Evolutionary conservation across 2,329 filamentous ascomycete genomes (phyloP), one percentile per base, ranked within the genome.

Genomic region (Neospermospora avenae): DNA sequence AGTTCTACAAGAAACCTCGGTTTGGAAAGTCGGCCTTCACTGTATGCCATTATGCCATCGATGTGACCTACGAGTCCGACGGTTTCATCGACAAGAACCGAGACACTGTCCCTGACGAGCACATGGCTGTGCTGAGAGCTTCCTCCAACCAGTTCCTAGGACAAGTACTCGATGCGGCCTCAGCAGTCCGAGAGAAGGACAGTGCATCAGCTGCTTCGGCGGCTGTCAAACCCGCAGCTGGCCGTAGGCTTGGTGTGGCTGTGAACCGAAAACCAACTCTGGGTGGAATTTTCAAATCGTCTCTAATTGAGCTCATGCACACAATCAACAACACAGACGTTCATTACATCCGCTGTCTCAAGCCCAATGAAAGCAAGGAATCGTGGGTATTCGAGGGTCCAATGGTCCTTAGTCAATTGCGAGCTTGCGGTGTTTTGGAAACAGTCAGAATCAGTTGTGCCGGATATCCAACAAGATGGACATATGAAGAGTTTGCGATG

Each of bases 71-170:
- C 74, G 95, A 99, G 76, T 98, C 93, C 1, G 95, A 99, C 69
- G 95, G 95, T 49, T 99, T 99, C 77, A 97, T 99, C 71, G 96
- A 99, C 76, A 99, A 99, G 84, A 99, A 99, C 77, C 87, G 95
- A 75, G 95, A 99, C 75, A 99, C 96, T 20, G 95, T 99, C 49
- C 95, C 95, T 5, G 95, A 99, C 72, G 95, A 99, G 78, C 95
- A 98, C 73, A 90, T 99, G 87, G 92, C 95, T 61, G 89, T 99
- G 39, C 82, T 99, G 65, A 88, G 86, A 68, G 86, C 87, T 55
- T 96, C 92, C 0, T 88, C 84, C 34, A 99, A 97, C 76, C 78
- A 80, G 52, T 99, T 99, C 80, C 80, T 99, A 58, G 85, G 83
- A 46, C 84, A 91, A 59, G 91, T 99, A 6, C 77, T 99, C 45